Conservation (phyloP, 164 flowering plant genomes). For the Tetracentron sinense region DNA sequence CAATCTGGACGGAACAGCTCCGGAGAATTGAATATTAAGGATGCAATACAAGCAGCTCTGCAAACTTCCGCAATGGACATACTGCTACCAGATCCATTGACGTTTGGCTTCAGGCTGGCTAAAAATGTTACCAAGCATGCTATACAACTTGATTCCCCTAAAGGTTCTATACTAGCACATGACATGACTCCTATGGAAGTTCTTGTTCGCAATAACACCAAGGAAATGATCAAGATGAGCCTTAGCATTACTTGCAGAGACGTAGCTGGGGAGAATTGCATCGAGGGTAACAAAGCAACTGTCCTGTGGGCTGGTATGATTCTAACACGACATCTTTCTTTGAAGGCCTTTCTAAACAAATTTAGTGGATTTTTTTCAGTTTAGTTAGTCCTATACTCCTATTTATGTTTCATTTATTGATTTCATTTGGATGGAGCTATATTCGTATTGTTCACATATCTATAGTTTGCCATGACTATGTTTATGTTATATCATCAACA, state of each 20-base stretch:
- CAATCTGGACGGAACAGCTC: slow-evolving; percentile 92
- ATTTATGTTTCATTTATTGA: neutral
- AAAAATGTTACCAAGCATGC: slow-evolving; percentile 21
- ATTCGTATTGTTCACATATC: too few species aligned
- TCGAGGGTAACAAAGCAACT: slow-evolving; percentile 73
- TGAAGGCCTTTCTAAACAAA: neutral
- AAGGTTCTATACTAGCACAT: slow-evolving; percentile 62
- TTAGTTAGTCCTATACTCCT: too few species aligned
- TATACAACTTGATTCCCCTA: slow-evolving; percentile 18
- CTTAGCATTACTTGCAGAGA: slow-evolving; percentile 89
- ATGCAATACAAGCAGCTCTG: slow-evolving; percentile 85
- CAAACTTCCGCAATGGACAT: slow-evolving; percentile 95
- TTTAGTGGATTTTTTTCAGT: neutral
- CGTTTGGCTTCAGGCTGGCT: slow-evolving; percentile 83
- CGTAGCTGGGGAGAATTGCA: slow-evolving; percentile 91
- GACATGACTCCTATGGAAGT: slow-evolving; percentile 93
- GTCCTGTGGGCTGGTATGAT: slow-evolving; percentile 88
- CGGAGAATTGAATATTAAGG: slow-evolving; percentile 87
- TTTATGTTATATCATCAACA: too few species aligned
- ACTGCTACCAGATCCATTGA: slow-evolving; percentile 87
- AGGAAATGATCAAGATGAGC: slow-evolving; percentile 65
- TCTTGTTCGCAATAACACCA: slow-evolving; percentile 91
- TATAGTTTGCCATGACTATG: too few species aligned
- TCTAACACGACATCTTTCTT: slow-evolving; percentile 1
- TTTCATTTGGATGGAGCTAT: neutral